These are phyloP conservation scores for Pelargonium myrrhifolium DNA, from an alignment of 441 rosid species.

Conservation along the genomic window DNA sequence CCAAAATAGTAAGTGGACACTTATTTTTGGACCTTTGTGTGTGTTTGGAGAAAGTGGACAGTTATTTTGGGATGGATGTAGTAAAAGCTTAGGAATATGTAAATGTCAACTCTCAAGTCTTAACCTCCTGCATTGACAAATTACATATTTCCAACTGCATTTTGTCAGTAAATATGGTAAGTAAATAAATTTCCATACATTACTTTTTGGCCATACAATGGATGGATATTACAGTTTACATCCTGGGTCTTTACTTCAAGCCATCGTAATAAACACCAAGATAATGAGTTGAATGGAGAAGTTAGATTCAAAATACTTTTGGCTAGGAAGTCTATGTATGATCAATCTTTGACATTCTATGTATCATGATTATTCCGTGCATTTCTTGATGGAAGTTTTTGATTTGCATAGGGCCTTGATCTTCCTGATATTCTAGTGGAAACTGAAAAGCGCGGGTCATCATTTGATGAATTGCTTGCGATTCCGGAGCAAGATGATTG, in stretches of 20 bases:
- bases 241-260: too few relatives aligned
- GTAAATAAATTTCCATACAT: too few relatives aligned
- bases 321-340: neutral
- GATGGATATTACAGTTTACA: too few relatives aligned
- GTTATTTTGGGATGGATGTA: neutral
- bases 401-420: slow-evolving; percentile 52
- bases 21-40: too few relatives aligned
- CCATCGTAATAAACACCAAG: too few relatives aligned
- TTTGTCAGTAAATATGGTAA: too few relatives aligned
- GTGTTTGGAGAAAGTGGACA: too few relatives aligned
- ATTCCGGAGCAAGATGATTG: slow-evolving; percentile 93
- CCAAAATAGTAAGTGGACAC: too few relatives aligned
- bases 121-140: neutral
- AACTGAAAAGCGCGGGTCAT: slow-evolving; percentile 72
- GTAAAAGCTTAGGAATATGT: neutral
- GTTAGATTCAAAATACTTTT: too few relatives aligned
- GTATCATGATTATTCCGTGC: neutral
- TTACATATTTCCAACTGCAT: too few relatives aligned
- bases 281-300: too few relatives aligned
- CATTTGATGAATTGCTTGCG: slow-evolving; percentile 71
- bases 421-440: slow-evolving; percentile 78
- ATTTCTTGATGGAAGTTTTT: slow-evolving; percentile 8
- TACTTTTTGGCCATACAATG: too few relatives aligned
- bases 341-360: neutral
- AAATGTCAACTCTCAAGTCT: neutral